These are phyloP conservation scores for Apiotrichum laibachii DNA, from an alignment of 1,284 basidiomycete genomes.

Conservation along the genomic window DNA sequence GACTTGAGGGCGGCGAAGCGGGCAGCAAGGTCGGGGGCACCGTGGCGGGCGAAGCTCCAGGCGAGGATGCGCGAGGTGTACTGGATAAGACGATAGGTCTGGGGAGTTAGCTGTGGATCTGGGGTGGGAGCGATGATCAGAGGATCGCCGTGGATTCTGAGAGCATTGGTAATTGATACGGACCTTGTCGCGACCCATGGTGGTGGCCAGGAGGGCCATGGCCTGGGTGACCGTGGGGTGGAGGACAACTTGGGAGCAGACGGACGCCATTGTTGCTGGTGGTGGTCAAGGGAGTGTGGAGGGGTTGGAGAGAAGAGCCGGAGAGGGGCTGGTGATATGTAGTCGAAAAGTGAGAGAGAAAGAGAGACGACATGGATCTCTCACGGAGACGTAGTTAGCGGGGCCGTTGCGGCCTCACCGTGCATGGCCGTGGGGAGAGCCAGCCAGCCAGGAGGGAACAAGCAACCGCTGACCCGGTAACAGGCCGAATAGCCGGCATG, in stretches of 20 bases:
- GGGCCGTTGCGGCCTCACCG: no score
- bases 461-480: no score
- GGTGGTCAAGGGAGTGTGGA: not conserved
- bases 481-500: no score
- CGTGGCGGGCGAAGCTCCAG: conserved; percentile 69
- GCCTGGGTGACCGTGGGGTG: conserved; percentile 75
- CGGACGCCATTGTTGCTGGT: conserved; percentile 36
- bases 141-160: not conserved
- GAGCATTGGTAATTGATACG: conserved; percentile 13
- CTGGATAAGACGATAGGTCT: conserved; percentile 88
- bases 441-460: no score
- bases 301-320: not conserved
- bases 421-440: no score
- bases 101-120: conserved; percentile 1
- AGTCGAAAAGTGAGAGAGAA: no score
- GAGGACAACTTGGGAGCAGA: conserved; percentile 72
- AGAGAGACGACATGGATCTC: no score
- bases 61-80: conserved; percentile 88
- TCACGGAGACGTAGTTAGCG: no score
- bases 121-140: not conserved
- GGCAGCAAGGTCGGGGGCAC: conserved; percentile 63
- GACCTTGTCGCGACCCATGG: conserved; percentile 85
- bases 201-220: conserved; percentile 74
- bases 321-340: not conserved
- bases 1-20: conserved; percentile 76